A percentile compares a stretch with the other conserved stretches of the same genome.
Conservation (phyloP, 129 eudicot species). For the Heracleum sosnowskyi region DNA sequence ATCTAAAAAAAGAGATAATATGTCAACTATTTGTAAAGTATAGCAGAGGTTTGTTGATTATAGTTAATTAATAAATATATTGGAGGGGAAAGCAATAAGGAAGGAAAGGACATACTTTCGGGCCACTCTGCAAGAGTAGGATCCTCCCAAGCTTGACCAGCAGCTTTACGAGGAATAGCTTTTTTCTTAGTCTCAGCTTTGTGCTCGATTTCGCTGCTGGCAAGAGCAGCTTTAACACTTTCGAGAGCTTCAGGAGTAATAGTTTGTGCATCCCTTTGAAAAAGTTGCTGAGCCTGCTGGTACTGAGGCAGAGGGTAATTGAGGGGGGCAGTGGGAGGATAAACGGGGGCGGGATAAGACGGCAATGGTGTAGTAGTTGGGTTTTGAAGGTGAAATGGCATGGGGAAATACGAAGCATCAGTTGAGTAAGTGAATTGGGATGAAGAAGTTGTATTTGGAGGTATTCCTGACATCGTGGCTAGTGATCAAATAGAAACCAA, state of each 20-base stretch:
- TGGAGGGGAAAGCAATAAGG: too few species aligned
- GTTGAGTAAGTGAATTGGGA: constrained; percentile 53
- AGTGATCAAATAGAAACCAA: too few species aligned
- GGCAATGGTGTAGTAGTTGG: background rate
- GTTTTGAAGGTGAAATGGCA: constrained; percentile 82
- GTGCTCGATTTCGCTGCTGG: constrained; percentile 80
- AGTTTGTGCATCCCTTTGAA: constrained; percentile 88
- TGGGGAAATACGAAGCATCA: constrained; percentile 45
- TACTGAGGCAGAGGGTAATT: constrained; percentile 60
- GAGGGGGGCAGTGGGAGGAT: constrained; percentile 34
- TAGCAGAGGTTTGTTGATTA: too few species aligned
- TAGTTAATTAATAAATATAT: too few species aligned
- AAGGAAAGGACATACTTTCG: constrained; percentile 43
- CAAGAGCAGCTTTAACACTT: constrained; percentile 93
- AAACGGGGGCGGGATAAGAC: constrained; percentile 40
- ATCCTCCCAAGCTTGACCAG: constrained; percentile 96
- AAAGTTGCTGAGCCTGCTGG: constrained; percentile 94
- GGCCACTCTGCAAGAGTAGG: constrained; percentile 98
- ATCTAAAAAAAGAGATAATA: too few species aligned
- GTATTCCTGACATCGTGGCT: constrained; percentile 9
- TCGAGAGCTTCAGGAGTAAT: constrained; percentile 91
- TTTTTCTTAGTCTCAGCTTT: constrained; percentile 89
- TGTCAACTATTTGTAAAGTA: too few species aligned
- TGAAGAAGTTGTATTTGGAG: constrained; percentile 23
- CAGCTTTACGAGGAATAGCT: constrained; percentile 91